Base-by-base conservation (phyloP, 176 grass and related monocot species). In the Leersia perrieri region DNA sequence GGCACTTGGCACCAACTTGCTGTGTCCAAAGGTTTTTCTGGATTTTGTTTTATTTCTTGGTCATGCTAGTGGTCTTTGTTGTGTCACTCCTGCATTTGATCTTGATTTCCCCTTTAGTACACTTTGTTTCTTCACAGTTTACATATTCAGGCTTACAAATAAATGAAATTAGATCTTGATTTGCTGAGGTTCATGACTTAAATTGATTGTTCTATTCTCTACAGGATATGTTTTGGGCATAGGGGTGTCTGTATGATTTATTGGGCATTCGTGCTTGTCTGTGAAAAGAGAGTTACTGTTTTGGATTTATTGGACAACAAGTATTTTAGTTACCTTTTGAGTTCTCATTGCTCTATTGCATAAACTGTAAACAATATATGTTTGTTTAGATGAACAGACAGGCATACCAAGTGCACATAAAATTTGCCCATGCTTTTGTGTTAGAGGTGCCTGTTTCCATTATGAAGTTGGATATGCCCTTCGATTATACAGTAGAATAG, bases 121-220 rank as follows among this genome's bases (percentile, higher is more conserved):
- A 73, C 12, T 41, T 68, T 60, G 51, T 23, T 81, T 62, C 51
- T 40, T 71, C 55, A 62, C n/a, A 81, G n/a, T 18, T 73, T 41
- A 47, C 62, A 22, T 45, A 25, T 44, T 42, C 44, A 36, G 27
- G 45, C 32, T 33, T 72, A 51, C 51, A 27, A 38, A 68, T 68
- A 53, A 41, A 63, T 14, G 2, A 47, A 30, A 81, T 3, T 80
- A 51, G 38, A 23, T 79, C 34, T 79, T 68, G 0, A 60, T 78
- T 25, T 33, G 20, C 57, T 51, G 15, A 60, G 31, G 20, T 78
- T n/a, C 60, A 44, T 83, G 49, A 42, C 32, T 51, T 68, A 44
- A 75, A 36, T 58, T 82, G 13, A 51, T 70, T 72, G 62, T 67
- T 30, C 22, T 40, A 78, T 80, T 80, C 9, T 53, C 15, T 51